phyloP scores from a whole-genome alignment of 768 basidiomycete species.

The Pulveroboletus sp. region DNA sequence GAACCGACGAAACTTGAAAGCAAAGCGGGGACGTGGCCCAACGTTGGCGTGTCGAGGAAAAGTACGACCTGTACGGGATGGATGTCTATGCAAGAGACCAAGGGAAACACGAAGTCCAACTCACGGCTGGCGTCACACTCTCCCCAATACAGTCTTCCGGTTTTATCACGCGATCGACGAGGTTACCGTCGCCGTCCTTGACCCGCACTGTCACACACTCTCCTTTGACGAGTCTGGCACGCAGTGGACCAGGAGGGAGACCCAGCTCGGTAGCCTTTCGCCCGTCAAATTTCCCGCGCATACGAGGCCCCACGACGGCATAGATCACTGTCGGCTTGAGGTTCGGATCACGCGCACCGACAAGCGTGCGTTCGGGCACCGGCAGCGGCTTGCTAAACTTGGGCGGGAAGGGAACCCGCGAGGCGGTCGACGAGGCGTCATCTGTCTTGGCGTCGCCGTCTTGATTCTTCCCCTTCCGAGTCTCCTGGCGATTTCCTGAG shows the following conservation, averaged over 20 bases:
- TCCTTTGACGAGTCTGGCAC: conserved; percentile 63
- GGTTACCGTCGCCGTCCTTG: conserved; percentile 40
- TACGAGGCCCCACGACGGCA: conserved; percentile 48
- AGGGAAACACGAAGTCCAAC: conserved; percentile 5
- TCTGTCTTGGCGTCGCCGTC: background rate
- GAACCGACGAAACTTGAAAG: conserved; percentile 44
- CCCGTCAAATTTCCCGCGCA: conserved; percentile 70
- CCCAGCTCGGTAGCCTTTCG: conserved; percentile 60
- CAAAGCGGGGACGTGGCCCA: conserved; percentile 51
- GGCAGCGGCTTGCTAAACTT: conserved; percentile 20
- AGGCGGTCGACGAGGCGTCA: background rate
- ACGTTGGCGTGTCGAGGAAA: conserved; percentile 68
- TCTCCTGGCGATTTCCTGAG: conserved; percentile 3
- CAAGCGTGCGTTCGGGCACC: conserved; percentile 15
- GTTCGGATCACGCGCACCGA: conserved; percentile 14
- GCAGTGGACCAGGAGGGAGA: conserved; percentile 53
- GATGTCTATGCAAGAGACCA: background rate
- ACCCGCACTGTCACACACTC: conserved; percentile 55
- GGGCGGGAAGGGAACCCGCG: conserved; percentile 15
- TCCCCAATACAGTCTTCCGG: conserved; percentile 61
- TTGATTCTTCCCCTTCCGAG: conserved; percentile 11
- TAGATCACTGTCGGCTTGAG: conserved; percentile 45
- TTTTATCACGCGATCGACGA: conserved; percentile 45
- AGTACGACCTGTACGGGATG: conserved; percentile 49
- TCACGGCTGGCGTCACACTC: conserved; percentile 46